Evolutionary conservation across 805 yeast species (phyloP), one percentile per base, ranked within the genome.

Genomic region (Priceomyces medius): DNA sequence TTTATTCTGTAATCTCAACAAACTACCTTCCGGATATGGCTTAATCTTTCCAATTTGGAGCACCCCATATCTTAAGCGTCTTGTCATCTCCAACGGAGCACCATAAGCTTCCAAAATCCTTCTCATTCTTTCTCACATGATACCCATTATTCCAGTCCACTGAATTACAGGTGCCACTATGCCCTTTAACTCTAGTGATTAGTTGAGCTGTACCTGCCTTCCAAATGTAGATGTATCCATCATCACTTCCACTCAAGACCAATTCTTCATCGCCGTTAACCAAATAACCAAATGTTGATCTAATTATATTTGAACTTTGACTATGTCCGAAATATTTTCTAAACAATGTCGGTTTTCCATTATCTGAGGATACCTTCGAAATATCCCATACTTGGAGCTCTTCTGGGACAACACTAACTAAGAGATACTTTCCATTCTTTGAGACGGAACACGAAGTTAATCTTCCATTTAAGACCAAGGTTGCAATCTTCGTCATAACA

Each of bases 81-180:
- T 77, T 73, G 58, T 90, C 97, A 59, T 89, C 97, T 12, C 95
- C 88, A 29, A 88, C 89, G 16, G 91, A 81, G 5, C 88, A 93
- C 78, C 90, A 82, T 61, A 82, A 64, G 34, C 57, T 58, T 3
- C 76, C 75, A 46, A 52, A 67, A 48, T 70, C 75, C n/a, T 35
- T 38, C 7, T 49, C 51, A 26, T 45, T 44, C 18, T 47, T 49
- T 2, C 55, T 61, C 1, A 43, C 31, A 13, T 41, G 31, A 41
- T 36, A 61, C 27, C 44, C 48, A 14, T 58, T 50, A 49, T 79
- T 81, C 90, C 93, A 88, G 44, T 83, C 81, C 2, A 88, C 93
- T 35, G 86, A 79, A 56, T 87, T 89, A 48, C 91, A 85, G 13
- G 37, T 38, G 0, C 79, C 79, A 8, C 60, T 59, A 58, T 87